Conservation (phyloP, 352 stramenopile species). For the Aphanomyces invadans region DNA sequence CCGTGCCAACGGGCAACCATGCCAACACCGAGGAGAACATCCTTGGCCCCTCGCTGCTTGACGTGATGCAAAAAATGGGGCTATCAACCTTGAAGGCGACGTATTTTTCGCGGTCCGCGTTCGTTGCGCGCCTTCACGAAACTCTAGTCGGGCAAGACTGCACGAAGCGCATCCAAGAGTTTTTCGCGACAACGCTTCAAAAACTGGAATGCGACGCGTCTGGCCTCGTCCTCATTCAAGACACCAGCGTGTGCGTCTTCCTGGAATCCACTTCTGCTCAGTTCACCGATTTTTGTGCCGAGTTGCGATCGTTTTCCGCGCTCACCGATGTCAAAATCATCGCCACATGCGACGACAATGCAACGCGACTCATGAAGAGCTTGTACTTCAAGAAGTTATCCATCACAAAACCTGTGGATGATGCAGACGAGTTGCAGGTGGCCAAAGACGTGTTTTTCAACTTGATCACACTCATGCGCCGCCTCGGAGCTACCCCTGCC, state of each 20-base stretch:
- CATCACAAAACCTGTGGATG: constrained; percentile 26
- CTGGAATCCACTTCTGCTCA: constrained; percentile 53
- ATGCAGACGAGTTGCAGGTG: not conserved
- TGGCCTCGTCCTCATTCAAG: constrained; percentile 46
- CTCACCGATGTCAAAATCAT: constrained; percentile 52
- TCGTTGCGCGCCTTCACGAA: constrained; percentile 2
- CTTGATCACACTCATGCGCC: not conserved
- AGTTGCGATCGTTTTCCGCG: constrained; percentile 31
- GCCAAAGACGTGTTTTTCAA: constrained; percentile 5
- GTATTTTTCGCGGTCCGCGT: constrained; percentile 31
- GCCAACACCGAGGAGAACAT: constrained; percentile 1
- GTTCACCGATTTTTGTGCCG: constrained; percentile 39
- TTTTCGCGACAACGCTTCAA: constrained; percentile 48
- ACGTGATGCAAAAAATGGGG: constrained; percentile 12
- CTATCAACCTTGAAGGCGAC: constrained; percentile 16
- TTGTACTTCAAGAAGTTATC: constrained; percentile 61
- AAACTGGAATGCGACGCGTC: constrained; percentile 51
- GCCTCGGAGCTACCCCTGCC: constrained; percentile 24
- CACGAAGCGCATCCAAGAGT: constrained; percentile 49
- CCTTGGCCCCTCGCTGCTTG: constrained; percentile 6
- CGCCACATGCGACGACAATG: constrained; percentile 52
- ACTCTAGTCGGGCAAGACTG: constrained; percentile 46
- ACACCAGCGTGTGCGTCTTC: constrained; percentile 44
- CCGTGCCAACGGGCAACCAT: not conserved
- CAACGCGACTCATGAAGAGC: constrained; percentile 41